Percentiles rank a stretch among this genome's conserved stretches.
These are phyloP conservation scores for Saturnispora galanensis DNA, from an alignment of 805 yeast genomes.

Conservation along the genomic window DNA sequence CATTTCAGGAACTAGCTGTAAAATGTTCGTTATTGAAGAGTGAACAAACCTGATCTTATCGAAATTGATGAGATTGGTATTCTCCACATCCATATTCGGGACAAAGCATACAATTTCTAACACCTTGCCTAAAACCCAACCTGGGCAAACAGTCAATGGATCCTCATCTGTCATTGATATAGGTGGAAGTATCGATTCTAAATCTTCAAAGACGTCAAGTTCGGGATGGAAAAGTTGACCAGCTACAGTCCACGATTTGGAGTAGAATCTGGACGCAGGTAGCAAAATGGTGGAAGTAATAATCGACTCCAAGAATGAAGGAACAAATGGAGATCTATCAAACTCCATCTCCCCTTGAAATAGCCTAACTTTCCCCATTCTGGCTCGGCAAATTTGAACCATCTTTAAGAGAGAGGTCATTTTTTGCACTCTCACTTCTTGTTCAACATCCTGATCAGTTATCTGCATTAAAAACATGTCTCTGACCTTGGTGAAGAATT, in stretches of 20 bases:
- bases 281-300: slow-evolving; percentile 62
- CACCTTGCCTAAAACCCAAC: slow-evolving; percentile 80
- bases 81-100: slow-evolving; percentile 65
- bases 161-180: not conserved
- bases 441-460: slow-evolving; percentile 47
- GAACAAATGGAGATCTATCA: slow-evolving; percentile 43
- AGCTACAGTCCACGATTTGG: slow-evolving; percentile 61
- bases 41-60: slow-evolving; percentile 70
- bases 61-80: slow-evolving; percentile 64
- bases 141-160: slow-evolving; percentile 74
- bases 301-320: slow-evolving; percentile 80
- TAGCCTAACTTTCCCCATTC: slow-evolving; percentile 50
- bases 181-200: slow-evolving; percentile 15
- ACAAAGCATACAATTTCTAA: slow-evolving; percentile 66
- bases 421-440: slow-evolving; percentile 50
- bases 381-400: slow-evolving; percentile 52
- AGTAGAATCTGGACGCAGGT: slow-evolving; percentile 69
- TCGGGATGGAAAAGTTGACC: slow-evolving; percentile 22
- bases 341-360: slow-evolving; percentile 22
- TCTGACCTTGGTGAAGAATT: slow-evolving; percentile 57
- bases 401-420: slow-evolving; percentile 62
- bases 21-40: slow-evolving; percentile 47
- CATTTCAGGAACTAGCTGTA: slow-evolving; percentile 27
- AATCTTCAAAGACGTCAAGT: slow-evolving; percentile 14
- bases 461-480: slow-evolving; percentile 56